Base-by-base conservation (phyloP, 768 basidiomycete species). In the Amanita pallidorosea region DNA sequence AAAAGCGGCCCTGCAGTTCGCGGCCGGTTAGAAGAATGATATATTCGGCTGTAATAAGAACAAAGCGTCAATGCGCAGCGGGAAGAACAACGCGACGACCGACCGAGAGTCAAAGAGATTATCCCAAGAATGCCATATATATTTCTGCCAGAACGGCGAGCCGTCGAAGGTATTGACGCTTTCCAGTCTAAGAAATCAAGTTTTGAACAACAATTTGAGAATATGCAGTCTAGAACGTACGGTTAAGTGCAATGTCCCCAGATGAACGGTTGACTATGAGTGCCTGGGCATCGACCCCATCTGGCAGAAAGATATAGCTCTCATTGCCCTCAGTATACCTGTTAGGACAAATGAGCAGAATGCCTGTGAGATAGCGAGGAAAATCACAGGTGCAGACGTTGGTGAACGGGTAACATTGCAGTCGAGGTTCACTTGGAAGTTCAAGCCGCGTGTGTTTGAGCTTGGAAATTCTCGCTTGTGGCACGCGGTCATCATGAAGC, bases 1-100 rank as follows among this genome's bases (percentile, higher is more conserved):
- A 80, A 53, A 98, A 71, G 52, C 83, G 77, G 12, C 85, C 87
- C 56, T 78, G 80, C 31, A 83, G 78, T 56, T 83, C 82, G 42
- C 93, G 81, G 23, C 83, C 83, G 38, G 91, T 96, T 55, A 97
- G 74, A 36, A 96, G 72, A 55, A 99, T 78, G 45, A 98, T 67
- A 69, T 95, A 97, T 67, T 98, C 96, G 61, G 94, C 95, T 98
- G 55, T 47, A 47, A 23, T n/a, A 37, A 35, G 9, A 5, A 12
- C 41, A 31, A 36, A 18, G n/a, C 36, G 27, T 52, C 52, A 53
- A 53, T 20, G 31, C 42, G 33, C 43, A 15, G 20, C 13, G 42
- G 15, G 46, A 20, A 8, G 17, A n/a, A 17, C 7, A 29, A 46
- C 51, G 25, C 45, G 22, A 48, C 53, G 48, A 70, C 82, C 53